Evolutionary conservation across 805 yeast genomes (phyloP).

Genomic region (Wickerhamia fluorescens): DNA sequence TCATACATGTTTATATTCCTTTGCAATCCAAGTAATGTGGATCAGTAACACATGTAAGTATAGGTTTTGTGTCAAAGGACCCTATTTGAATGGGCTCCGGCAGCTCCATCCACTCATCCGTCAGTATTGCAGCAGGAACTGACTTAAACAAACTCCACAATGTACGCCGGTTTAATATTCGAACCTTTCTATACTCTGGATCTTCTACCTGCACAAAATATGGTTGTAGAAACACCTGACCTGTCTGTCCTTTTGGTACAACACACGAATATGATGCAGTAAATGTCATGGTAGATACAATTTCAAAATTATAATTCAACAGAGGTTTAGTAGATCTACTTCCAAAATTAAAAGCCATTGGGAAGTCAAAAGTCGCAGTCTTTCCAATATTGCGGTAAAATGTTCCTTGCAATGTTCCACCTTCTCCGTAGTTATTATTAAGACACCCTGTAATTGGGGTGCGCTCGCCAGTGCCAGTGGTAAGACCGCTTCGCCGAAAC

Average conservation of each 20-base stretch:
- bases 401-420: slow-evolving; percentile 12
- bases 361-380: slow-evolving; percentile 8
- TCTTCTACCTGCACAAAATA: no score
- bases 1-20: background rate
- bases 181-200: no score
- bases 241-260: slow-evolving; percentile 12
- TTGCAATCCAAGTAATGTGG: slow-evolving; percentile 8
- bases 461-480: slow-evolving; percentile 5
- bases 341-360: slow-evolving; percentile 1
- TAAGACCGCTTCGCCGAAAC: slow-evolving; percentile 3
- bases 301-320: slow-evolving; percentile 2
- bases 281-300: slow-evolving; percentile 6
- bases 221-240: slow-evolving; percentile 16
- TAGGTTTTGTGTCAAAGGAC: slow-evolving; percentile 7
- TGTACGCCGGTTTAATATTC: no score
- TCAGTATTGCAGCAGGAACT: no score
- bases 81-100: slow-evolving; percentile 2
- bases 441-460: slow-evolving; percentile 15
- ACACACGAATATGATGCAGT: slow-evolving; percentile 10
- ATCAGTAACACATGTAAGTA: slow-evolving; percentile 14
- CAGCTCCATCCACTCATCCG: slow-evolving; percentile 6
- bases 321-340: background rate
- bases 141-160: no score
- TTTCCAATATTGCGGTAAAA: slow-evolving; percentile 10
- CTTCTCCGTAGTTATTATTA: slow-evolving; percentile 12